Evolutionary conservation across 345 rosid genomes (phyloP).

Genomic region (Hibiscus mutabilis): DNA sequence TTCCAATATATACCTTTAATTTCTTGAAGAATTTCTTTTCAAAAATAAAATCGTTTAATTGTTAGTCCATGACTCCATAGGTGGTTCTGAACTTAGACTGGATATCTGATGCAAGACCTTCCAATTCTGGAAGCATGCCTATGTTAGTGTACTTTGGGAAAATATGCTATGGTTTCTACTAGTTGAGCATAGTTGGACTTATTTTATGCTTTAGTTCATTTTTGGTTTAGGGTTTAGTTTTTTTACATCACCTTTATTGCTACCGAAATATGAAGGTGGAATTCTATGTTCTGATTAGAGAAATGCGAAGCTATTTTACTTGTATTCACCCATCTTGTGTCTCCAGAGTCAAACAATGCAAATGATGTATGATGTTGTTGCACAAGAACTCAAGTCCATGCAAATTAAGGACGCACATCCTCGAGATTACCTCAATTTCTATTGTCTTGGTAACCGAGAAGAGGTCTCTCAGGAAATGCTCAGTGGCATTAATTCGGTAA

Average conservation of each 20-base stretch:
- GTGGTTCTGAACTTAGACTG: too few species aligned
- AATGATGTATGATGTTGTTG: conserved; percentile 71
- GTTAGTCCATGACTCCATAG: neutral
- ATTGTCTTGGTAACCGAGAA: conserved; percentile 13
- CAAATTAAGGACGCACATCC: conserved; percentile 49
- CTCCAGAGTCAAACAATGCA: conserved; percentile 6
- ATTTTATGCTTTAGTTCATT: neutral
- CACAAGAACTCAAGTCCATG: conserved; percentile 46
- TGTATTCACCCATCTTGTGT: neutral
- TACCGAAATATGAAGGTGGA: neutral
- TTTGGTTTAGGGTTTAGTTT: neutral
- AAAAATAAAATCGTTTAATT: neutral
- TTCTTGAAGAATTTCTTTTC: neutral
- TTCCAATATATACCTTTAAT: neutral
- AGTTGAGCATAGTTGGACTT: neutral
- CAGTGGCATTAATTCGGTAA: neutral
- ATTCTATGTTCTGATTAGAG: neutral
- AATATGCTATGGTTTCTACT: neutral
- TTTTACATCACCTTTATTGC: neutral
- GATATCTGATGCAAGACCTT: neutral
- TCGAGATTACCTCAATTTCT: conserved; percentile 82
- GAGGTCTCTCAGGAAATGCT: conserved; percentile 11
- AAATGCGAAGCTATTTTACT: neutral
- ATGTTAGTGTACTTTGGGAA: neutral
- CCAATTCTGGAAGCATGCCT: neutral